phyloP scores from a whole-genome alignment of 176 grass and related monocot genomes.

The Calamus simplicifolius region DNA sequence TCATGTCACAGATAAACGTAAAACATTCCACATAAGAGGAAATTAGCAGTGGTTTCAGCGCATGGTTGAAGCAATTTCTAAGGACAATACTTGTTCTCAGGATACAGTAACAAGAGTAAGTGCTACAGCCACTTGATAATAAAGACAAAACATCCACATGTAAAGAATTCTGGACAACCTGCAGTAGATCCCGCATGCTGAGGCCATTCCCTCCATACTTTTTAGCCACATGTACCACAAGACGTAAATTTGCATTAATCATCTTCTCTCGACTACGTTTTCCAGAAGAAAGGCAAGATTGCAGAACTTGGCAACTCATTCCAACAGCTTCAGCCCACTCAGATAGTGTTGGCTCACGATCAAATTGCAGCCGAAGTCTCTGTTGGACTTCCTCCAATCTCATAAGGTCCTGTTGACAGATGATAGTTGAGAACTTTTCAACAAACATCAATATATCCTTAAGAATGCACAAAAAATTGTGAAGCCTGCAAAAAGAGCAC shows the following conservation, averaged over 20 bases:
- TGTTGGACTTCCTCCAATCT: conserved; percentile 53
- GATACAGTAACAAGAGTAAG: too few species aligned
- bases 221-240: conserved; percentile 71
- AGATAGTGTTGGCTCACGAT: conserved; percentile 42
- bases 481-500: not conserved
- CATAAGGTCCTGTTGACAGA: conserved; percentile 37
- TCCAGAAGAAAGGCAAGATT: conserved; percentile 37
- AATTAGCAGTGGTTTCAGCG: too few species aligned
- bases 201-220: conserved; percentile 62
- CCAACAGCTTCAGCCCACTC: conserved; percentile 73
- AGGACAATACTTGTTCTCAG: too few species aligned
- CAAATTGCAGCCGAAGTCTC: conserved; percentile 36
- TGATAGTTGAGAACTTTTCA: not conserved
- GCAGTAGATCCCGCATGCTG: conserved; percentile 58
- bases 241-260: conserved; percentile 62
- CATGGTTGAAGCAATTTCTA: too few species aligned
- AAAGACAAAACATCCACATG: not conserved
- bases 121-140: not conserved
- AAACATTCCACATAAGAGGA: too few species aligned
- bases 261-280: conserved; percentile 59
- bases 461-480: conserved; percentile 6
- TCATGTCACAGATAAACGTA: too few species aligned
- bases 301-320: conserved; percentile 48
- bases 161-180: conserved; percentile 25
- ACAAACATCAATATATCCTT: not conserved